phyloP scores from a whole-genome alignment of 2,329 filamentous ascomycete species.

The Boeremia exigua region DNA sequence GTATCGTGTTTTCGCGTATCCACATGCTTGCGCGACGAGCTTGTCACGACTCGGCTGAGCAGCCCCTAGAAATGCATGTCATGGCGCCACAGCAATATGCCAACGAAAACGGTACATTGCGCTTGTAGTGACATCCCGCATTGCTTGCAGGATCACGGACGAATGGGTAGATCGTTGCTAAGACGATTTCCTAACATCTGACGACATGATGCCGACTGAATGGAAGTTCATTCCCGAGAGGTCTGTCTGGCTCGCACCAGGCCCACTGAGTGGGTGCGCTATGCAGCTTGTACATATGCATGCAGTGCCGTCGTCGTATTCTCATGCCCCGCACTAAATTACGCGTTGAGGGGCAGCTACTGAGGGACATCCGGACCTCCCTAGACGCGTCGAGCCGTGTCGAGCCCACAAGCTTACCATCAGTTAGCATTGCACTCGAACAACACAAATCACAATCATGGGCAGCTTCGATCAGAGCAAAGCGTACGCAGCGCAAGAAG shows the following conservation, averaged over 20 bases:
- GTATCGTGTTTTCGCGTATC: constrained; percentile 17
- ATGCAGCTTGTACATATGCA: constrained; percentile 6
- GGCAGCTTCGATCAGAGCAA: constrained; percentile 50
- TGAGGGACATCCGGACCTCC: constrained; percentile 22
- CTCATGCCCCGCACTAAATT: constrained; percentile 31
- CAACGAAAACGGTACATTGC: constrained; percentile 23
- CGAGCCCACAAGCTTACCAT: constrained; percentile 20
- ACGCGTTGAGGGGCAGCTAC: constrained; percentile 36
- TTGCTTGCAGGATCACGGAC: constrained; percentile 5
- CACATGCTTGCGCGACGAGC: constrained; percentile 22
- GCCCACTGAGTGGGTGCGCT: constrained; percentile 6
- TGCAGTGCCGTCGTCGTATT: constrained; percentile 30
- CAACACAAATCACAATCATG: constrained; percentile 32
- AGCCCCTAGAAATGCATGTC: constrained; percentile 11
- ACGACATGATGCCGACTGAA: constrained; percentile 19
- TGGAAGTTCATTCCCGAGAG: constrained; percentile 7
- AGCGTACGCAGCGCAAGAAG: constrained; percentile 56
- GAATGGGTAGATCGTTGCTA: constrained; percentile 17
- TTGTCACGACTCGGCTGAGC: constrained; percentile 19
- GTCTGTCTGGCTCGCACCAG: constrained; percentile 9
- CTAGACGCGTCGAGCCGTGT: constrained; percentile 32
- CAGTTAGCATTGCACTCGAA: constrained; percentile 11
- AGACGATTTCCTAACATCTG: constrained; percentile 28
- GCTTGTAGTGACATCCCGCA: constrained; percentile 29
- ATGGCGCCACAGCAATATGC: constrained; percentile 22